Percentiles rank a stretch among this genome's conserved stretches.
These are phyloP conservation scores for Phytopythium mirpurense DNA, from an alignment of 352 stramenopile genomes.

Conservation along the genomic window DNA sequence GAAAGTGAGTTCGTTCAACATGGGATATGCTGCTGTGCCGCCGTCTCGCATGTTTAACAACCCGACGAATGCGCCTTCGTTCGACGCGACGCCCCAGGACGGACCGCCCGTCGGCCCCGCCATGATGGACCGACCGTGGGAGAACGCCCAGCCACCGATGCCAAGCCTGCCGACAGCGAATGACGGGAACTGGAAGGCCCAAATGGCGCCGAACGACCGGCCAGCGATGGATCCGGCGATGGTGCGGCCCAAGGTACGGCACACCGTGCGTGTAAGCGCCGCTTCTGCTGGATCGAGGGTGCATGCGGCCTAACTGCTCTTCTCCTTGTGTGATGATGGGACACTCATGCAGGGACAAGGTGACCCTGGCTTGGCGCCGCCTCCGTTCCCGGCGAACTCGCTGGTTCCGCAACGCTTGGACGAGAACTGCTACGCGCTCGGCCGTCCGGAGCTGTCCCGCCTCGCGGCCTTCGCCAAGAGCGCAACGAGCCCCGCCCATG, in stretches of 20 bases:
- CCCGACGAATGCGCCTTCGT: slow-evolving; percentile 48
- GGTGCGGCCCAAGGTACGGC: slow-evolving; percentile 5
- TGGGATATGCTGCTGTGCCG: slow-evolving; percentile 25
- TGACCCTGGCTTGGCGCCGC: slow-evolving; percentile 45
- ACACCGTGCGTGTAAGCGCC: neutral
- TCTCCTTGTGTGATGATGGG: neutral
- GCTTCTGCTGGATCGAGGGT: neutral
- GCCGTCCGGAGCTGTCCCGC: slow-evolving; percentile 35
- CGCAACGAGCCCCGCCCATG: slow-evolving; percentile 47
- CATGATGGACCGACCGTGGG: slow-evolving; percentile 35
- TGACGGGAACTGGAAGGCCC: slow-evolving; percentile 23
- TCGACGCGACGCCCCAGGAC: slow-evolving; percentile 50
- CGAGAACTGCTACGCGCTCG: slow-evolving; percentile 48
- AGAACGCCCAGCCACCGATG: slow-evolving; percentile 1
- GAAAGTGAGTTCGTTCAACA: neutral
- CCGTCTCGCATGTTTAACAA: slow-evolving; percentile 58
- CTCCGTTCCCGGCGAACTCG: slow-evolving; percentile 52
- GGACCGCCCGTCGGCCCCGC: slow-evolving; percentile 24
- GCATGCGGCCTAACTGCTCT: neutral
- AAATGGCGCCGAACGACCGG: slow-evolving; percentile 6
- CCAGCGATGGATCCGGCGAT: neutral
- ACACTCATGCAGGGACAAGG: slow-evolving; percentile 6
- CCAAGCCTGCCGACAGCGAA: neutral
- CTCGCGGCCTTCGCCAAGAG: slow-evolving; percentile 62
- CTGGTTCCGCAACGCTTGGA: slow-evolving; percentile 59